Evolutionary conservation across 177 flowering plant genomes (phyloP), one percentile per base, ranked within the genome.

Genomic region (Vitis hybrid): DNA sequence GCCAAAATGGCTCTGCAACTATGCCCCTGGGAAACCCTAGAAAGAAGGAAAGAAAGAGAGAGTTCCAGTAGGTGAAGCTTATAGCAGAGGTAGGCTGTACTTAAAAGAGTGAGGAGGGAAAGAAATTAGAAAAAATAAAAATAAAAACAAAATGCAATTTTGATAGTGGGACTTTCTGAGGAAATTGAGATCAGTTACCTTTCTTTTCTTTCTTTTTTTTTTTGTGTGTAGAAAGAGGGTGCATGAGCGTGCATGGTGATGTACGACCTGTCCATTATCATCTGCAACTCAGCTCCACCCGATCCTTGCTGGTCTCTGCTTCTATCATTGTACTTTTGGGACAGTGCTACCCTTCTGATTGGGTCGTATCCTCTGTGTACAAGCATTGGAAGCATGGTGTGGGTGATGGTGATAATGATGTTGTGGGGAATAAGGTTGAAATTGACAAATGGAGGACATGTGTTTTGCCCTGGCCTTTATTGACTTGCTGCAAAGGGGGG

Each of bases 1-100:
- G 84, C 84, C 84, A 81, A 81, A 79, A 54, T 67, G 78, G 61
- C 84, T 79, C 78, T 78, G 80, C 74, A 81, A 75, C 61, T 65
- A 71, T 18, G 58, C 69, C 77, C 55, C 74, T 76, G 78, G 69
- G 67, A 79, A 71, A 74, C 80, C 76, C 70, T 13, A 24, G 61
- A 73, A 55, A 50, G 50, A 68, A 58, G 62, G 63, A 66, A 66
- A 65, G 58, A 63, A 68, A 70, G 24, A 64, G 69, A 14, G 61
- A 63, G 68, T 35, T 27, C 30, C 48, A 58, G 46, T 11, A 63
- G 12, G 32, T 11, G 66, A 66, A 66, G 51, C 10, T 59, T 49
- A 30, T 30, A 55, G 69, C 52, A 64, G 17, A n/a, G 20, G 0
- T 21, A 15, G 58, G 15, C 35, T 30, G 61, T 20, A 35, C 46